Percentiles rank a stretch among this genome's conserved stretches.
Evolutionary conservation across 129 eudicot species (phyloP).

Genomic region (Ambrosia trifida): DNA sequence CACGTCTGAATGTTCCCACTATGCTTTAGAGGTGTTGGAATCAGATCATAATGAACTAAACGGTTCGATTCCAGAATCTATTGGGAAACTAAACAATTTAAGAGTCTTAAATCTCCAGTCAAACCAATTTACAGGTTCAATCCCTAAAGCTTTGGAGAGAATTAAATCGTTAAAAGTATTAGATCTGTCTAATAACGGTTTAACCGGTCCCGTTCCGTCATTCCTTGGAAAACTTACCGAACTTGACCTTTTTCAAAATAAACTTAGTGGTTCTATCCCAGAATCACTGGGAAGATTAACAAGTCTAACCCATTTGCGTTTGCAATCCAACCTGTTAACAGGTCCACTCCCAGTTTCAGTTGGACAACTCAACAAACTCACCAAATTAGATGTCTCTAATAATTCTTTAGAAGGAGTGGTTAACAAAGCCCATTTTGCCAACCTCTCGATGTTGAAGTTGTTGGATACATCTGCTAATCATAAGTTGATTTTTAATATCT

Average conservation of each 20-base stretch:
- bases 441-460: slow-evolving; percentile 6
- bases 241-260: neutral
- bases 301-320: too few relatives aligned
- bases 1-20: neutral
- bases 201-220: neutral
- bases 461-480: slow-evolving; percentile 18
- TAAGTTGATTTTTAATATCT: too few relatives aligned
- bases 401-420: slow-evolving; percentile 29
- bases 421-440: slow-evolving; percentile 24
- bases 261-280: neutral
- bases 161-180: neutral
- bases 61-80: slow-evolving; percentile 3
- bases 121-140: neutral
- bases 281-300: too few relatives aligned
- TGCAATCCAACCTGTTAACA: too few relatives aligned
- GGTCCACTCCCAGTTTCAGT: neutral
- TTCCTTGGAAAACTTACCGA: neutral
- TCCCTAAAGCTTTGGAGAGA: neutral
- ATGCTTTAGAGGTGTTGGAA: slow-evolving; percentile 11
- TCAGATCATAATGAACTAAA: neutral
- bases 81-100: neutral
- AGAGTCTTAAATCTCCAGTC: slow-evolving; percentile 1
- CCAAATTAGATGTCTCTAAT: neutral
- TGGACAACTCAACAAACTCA: slow-evolving; percentile 21
- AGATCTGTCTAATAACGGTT: neutral